Percentiles rank a stretch among this genome's conserved stretches.
Conservation (phyloP, 2,329 filamentous ascomycete species). For the Cucurbitaria berberidis region DNA sequence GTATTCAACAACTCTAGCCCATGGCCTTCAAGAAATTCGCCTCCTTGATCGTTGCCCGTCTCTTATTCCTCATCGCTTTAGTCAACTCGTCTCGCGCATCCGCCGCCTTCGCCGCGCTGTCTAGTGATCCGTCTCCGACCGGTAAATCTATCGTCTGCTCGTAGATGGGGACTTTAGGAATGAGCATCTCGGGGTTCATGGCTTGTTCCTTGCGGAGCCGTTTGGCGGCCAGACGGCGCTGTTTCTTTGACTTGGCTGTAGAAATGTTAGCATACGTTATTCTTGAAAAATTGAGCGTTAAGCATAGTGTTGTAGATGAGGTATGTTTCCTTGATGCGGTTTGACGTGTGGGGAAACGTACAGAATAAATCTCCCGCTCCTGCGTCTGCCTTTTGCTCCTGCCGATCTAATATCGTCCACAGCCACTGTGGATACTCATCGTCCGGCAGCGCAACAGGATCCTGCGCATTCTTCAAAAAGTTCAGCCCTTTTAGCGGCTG, state of each 20-base stretch:
- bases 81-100: constrained; percentile 67
- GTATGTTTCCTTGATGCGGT: no score
- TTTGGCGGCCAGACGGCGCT: constrained; percentile 73
- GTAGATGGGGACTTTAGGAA: constrained; percentile 71
- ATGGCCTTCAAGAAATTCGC: constrained; percentile 83
- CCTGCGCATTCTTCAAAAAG: constrained; percentile 74
- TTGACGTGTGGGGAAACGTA: constrained; percentile 52
- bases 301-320: no score
- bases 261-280: not conserved
- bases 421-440: constrained; percentile 81
- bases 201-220: constrained; percentile 67
- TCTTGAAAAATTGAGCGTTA: not conserved
- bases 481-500: constrained; percentile 76
- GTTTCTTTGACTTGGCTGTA: constrained; percentile 76
- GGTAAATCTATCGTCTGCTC: constrained; percentile 80
- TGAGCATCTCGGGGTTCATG: constrained; percentile 69
- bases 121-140: constrained; percentile 55
- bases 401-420: constrained; percentile 71
- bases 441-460: constrained; percentile 76
- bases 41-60: constrained; percentile 81
- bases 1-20: constrained; percentile 48
- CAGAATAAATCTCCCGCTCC: constrained; percentile 78
- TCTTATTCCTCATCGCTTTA: constrained; percentile 74
- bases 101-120: constrained; percentile 55
- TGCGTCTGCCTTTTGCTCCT: constrained; percentile 61